phyloP scores from a whole-genome alignment of 306 rosid species.

The Rosa lucieae region DNA sequence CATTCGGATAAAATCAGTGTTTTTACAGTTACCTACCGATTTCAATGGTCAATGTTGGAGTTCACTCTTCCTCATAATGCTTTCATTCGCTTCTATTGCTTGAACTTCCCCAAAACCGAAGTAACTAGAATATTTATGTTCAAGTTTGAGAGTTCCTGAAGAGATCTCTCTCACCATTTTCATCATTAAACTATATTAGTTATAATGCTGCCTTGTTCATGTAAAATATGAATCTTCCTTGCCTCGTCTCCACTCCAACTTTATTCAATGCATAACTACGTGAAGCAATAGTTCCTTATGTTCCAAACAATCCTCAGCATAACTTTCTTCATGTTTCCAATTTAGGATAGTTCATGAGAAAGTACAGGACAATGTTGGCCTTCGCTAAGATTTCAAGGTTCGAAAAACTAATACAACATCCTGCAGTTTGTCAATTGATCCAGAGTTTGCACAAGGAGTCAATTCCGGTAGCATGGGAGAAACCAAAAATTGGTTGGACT shows the following conservation, averaged over 20 bases:
- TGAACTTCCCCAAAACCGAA: constrained; percentile 1
- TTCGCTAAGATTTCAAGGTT: constrained; percentile 36
- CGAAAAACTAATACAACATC: constrained; percentile 34
- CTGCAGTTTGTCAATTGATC: constrained; percentile 20
- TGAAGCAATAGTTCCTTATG: constrained; percentile 32
- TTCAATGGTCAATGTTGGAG: constrained; percentile 30
- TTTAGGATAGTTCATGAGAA: not conserved
- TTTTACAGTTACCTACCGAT: constrained; percentile 23
- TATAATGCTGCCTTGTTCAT: constrained; percentile 22
- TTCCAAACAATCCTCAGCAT: constrained; percentile 8
- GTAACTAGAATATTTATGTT: constrained; percentile 22
- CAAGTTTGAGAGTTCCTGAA: constrained; percentile 39
- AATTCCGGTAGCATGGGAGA: constrained; percentile 66
- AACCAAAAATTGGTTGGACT: constrained; percentile 63
- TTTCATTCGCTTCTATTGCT: constrained; percentile 15
- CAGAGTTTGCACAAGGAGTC: constrained; percentile 45
- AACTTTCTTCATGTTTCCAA: not conserved
- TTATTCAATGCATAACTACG: constrained; percentile 23
- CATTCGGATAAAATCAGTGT: constrained; percentile 22
- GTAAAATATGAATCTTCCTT: constrained; percentile 39
- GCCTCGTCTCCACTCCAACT: constrained; percentile 48
- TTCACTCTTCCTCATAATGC: constrained; percentile 16
- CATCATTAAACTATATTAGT: constrained; percentile 23
- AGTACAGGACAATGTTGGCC: constrained; percentile 31
- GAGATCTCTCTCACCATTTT: constrained; percentile 37